Evolutionary conservation across 768 basidiomycete species (phyloP), one percentile per base, ranked within the genome.

Genomic region (Boletus sp.): DNA sequence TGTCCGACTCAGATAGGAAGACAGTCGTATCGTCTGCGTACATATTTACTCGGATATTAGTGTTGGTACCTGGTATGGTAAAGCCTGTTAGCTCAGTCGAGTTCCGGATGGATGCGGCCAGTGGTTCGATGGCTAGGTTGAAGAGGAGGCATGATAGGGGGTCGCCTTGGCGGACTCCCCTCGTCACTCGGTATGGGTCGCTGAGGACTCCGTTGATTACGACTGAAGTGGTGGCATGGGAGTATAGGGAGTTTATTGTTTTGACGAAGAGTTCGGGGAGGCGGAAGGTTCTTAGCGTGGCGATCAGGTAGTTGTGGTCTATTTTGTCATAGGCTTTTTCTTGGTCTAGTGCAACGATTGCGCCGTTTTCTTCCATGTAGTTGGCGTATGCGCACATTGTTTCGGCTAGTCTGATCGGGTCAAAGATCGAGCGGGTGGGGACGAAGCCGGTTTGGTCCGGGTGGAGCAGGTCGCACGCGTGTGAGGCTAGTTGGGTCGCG

Each of bases 371-470:
- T 33, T 67, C 63, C n/a, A 59, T 62, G 8, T 66, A 66, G 0
- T 55, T 20, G 0, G 32, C 20, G 1, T 49, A 55, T 8, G 64
- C 30, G 0, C 71, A 61, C 29, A 77, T 65, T 0, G 64, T 14
- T 32, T 71, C 54, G 0, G 66, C 53, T 0, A 77, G 67, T 1
- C 65, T 20, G 0, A 67, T 75, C 0, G 75, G 74, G 64, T 79
- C 67, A 0, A 55, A 58, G 5, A 80, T 75, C 0, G 56, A 54
- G 7, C 74, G 20, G 0, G 2, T 18, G 5, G 54, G 64, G 0
- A 80, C 62, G 28, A 80, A 80, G 0, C 78, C 78, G 0, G 77
- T 69, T 57, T 78, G 77, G 63, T 73, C 61, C 2, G 12, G 17
- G 55, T 55, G 40, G 0, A 55, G 11, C n/a, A 1, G 50, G 54